Base-by-base conservation (phyloP, 2,329 filamentous ascomycete genomes). In the Beauveria pseudobassiana region DNA sequence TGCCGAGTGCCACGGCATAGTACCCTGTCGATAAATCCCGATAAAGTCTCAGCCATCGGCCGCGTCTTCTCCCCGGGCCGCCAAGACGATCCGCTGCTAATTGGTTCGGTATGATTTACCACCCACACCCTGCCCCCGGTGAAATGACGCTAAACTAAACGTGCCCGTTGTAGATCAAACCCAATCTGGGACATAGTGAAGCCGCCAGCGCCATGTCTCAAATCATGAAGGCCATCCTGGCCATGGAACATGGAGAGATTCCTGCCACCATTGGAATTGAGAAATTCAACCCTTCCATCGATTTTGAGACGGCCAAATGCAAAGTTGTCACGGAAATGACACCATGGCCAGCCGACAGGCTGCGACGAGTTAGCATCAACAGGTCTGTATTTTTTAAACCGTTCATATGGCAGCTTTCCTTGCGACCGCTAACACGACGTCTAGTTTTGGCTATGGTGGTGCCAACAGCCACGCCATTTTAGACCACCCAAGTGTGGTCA, bases 1-100 rank as follows among this genome's bases (percentile, higher is more conserved):
- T 54, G 68, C 77, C 18, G 76, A 78, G 63, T 71, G 72, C 4
- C 75, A 75, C 62, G 78, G 78, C 1, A 82, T 77, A 0, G 72
- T 30, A 72, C 69, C 1, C 65, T 8, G 67, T 65, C 14, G 69
- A 72, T 2, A 69, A 71, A n/a, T n/a, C 20, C 69, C 71, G 0
- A 65, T 71, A 71, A 73, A 61, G 58, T 63, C 12, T 46, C 48
- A 3, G 67, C 67, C 10, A 67, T 70, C 38, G 65, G 61, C 6
- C 45, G 48, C 14, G 63, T 65, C 8, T 65, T 70, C 49, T 45
- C 55, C 2, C 20, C 51, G 2, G 45, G 52, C 18, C 59, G 64
- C 14, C 12, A 51, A 34, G 28, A 51, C 3, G 49, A 34, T 20
- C 26, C 26, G 5, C 18, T 51, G 16, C 20, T 51, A 10, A 30